phyloP scores from a whole-genome alignment of 768 basidiomycete genomes.

The Kwoniella sp. region DNA sequence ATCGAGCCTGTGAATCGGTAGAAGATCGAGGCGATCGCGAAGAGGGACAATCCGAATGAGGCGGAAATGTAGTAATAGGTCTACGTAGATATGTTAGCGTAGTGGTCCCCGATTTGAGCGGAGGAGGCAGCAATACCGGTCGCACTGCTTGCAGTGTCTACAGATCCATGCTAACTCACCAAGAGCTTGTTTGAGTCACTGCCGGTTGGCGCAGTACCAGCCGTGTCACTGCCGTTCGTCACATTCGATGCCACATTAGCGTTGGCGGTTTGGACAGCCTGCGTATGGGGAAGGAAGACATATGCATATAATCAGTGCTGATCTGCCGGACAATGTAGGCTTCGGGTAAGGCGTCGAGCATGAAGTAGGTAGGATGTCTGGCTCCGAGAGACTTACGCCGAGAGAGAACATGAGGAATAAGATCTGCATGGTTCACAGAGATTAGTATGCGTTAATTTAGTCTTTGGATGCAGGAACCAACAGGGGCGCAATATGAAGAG shows the following conservation, averaged over 20 bases:
- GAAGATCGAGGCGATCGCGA: conserved; percentile 49
- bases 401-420: conserved; percentile 48
- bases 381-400: conserved; percentile 35
- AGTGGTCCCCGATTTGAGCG: background rate
- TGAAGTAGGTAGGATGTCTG: too few relatives aligned
- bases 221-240: background rate
- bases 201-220: conserved; percentile 14
- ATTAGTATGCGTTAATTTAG: background rate
- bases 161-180: conserved; percentile 13
- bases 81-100: conserved; percentile 20
- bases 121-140: too few relatives aligned
- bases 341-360: background rate
- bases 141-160: background rate
- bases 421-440: conserved; percentile 7
- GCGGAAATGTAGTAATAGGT: conserved; percentile 43
- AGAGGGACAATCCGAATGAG: conserved; percentile 48
- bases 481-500: too few relatives aligned
- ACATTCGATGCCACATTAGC: conserved; percentile 29
- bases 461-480: background rate
- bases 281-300: background rate
- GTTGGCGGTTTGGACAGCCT: conserved; percentile 45
- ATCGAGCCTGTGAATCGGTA: conserved; percentile 53
- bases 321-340: background rate
- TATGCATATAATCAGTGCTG: background rate
- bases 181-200: conserved; percentile 21